Base-by-base conservation (phyloP, 805 yeast genomes). In the Dipodascus geniculatus region DNA sequence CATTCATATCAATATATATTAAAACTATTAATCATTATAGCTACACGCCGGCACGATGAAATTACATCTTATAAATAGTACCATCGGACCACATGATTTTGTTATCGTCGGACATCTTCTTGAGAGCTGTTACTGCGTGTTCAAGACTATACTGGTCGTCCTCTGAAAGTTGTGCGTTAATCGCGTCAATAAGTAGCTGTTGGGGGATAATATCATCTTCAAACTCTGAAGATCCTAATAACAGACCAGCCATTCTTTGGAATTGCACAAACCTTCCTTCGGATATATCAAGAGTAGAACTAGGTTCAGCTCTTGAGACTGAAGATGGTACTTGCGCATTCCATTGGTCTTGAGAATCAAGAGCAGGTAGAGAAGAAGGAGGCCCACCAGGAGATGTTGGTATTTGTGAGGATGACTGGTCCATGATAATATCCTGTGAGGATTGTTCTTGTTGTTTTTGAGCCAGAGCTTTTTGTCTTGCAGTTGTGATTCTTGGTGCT, bases 221-320 rank as follows among this genome's bases (percentile, higher is more conserved):
- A 54, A 72, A 75, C 3, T 73, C 54, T 20, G 69, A 72, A 2
- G 75, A 68, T 53, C 73, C 73, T 61, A 77, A 69, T 48, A 80
- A 66, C 22, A 65, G 67, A 1, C 83, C 80, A 20, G 78, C 70
- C 11, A 73, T 65, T 55, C 73, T 70, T 20, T 75, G 73, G 61
- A 81, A 74, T 28, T 64, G 61, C n/a, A 68, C 71, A 51, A 73
- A 68, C 58, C 87, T 72, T 19, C 75, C 71, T 35, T 62, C 64
- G 28, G 54, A 50, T 44, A 58, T 58, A 19, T 75, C 71, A 1
- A 74, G 73, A 2, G 85, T 79, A 19, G 82, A 72, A 8, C 66
- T 67, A 11, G 72, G 74, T 33, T 61, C 64, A 28, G 55, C 50
- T 47, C 58, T 58, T 24, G 53, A 54, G 52, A 53, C 59, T 2